These are phyloP conservation scores for Medicago truncatula DNA, from an alignment of 306 rosid genomes.

Conservation along the genomic window MtrunA17r5.0-ANR NC_053049.1:25061001-25061500, in stretches of 20 bases:
- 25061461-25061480: not conserved
- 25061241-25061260: not conserved
- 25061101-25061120: constrained; percentile 31
- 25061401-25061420: constrained; percentile 5
- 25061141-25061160: too few relatives aligned
- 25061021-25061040: constrained; percentile 51
- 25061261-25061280: constrained; percentile 45
- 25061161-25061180: constrained; percentile 45
- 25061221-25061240: not conserved
- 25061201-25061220: constrained; percentile 43
- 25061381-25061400: not conserved
- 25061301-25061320: constrained; percentile 14
- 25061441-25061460: constrained; percentile 9
- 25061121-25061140: constrained; percentile 44
- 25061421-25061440: constrained; percentile 15
- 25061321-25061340: not conserved
- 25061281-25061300: constrained; percentile 55
- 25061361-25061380: not conserved
- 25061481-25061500: constrained; percentile 5
- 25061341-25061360: not conserved
- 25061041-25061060: constrained; percentile 65
- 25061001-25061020: constrained; percentile 49
- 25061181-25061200: constrained; percentile 33
- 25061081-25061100: constrained; percentile 57
- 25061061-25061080: constrained; percentile 82